Evolutionary conservation across 1,284 basidiomycete species (phyloP), one percentile per base, ranked within the genome.

Genomic region (Sphagnurus paluster): DNA sequence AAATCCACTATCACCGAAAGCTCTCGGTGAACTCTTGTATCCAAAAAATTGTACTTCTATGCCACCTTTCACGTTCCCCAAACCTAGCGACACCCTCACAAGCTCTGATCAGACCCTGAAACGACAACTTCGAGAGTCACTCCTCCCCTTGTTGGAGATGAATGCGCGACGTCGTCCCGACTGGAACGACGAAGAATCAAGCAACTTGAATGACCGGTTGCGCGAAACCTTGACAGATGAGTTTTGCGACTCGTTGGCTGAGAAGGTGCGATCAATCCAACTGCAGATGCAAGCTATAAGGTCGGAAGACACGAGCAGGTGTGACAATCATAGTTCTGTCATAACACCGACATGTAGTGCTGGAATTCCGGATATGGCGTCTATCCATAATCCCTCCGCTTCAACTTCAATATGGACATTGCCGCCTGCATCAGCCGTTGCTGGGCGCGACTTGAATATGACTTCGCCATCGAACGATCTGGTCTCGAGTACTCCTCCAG

Each of bases 181-280:
- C 6, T 44, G 33, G 23, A 20, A 29, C 17, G 16, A 26, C 23
- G 17, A 25, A 32, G 13, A 30, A 13, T n/a, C 41, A 10, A 39
- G 43, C 11, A 36, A 33, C 14, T 13, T 54, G 4, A 41, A 45
- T n/a, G 39, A 49, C 14, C 41, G 29, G 26, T 40, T 56, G 5
- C 49, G 53, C 16, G 45, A 49, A 21, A 44, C 52, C 9, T 41
- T 61, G 29, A 53, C 53, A 5, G 49, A 60, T 34, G 47, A 56
- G 19, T 39, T 54, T n/a, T 61, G 56, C 26, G 46, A 50, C 35
- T 44, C 54, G 4, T 48, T 61, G 29, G 35, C 44, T n/a, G 46
- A 34, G 28, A 57, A 50, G 45, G 44, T 60, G 50, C 30, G 26
- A 13, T 37, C 52, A 20, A 50, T 51, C 8, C 36, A 40, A 29